Base-by-base conservation (phyloP, 257 asterid genomes). In the Jacaranda mimosifolia region DNA sequence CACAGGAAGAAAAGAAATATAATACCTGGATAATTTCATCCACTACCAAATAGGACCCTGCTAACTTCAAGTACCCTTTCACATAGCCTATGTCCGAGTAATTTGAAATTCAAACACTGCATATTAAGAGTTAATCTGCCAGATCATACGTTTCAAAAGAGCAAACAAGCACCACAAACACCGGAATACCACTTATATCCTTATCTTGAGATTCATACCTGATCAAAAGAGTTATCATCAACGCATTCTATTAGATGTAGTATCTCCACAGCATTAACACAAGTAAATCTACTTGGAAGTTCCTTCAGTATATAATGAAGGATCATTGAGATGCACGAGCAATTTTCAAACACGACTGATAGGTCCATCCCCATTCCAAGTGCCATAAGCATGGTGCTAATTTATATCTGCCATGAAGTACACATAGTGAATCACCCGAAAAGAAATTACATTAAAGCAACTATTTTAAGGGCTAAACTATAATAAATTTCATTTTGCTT, bases 51-150 rank as follows among this genome's bases (percentile, higher is more conserved):
- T 74, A n/a, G 77, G 65, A 81, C 86, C 71, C 81, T 80, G 52
- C 77, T 82, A 78, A 91, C 88, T 82, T 79, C 91, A 69, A 89
- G 76, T 78, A 90, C 85, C 64, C 78, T 90, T 83, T 94, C 98
- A 78, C 92, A 89, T 63, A 94, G 90, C 87, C 94, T 91, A 77
- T 86, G 85, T 81, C 97, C 98, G 75, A 91, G 92, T 74, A 90
- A 88, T 85, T 89, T 92, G 92, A 86, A 88, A 92, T 91, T 94
- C 87, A 91, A 86, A 83, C 77, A 79, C 98, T 94, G 96, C 92
- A 91, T 72, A 79, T 83, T 59, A 70, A 80, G 70, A 77, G 82
- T 74, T 78, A 86, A 82, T 80, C 81, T 79, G 82, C 74, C 59
- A 53, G 75, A 75, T 74, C 56, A 76, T 72, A 82, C 76, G 68